A percentile compares a stretch with the other conserved stretches of the same genome.
These are phyloP conservation scores for Botrytis elliptica DNA, from an alignment of 2,329 filamentous ascomycete genomes.

Conservation along the genomic window DNA sequence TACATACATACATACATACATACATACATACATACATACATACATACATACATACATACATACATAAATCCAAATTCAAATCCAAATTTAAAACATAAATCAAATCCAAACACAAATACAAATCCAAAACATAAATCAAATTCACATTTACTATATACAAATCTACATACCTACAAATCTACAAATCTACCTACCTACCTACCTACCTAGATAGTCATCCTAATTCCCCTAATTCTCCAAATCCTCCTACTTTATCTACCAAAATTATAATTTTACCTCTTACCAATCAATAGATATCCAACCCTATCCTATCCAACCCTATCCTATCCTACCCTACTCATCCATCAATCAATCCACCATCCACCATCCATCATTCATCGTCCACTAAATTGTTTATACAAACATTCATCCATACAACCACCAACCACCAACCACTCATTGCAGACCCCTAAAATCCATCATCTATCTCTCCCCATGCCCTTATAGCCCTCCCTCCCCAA, in stretches of 20 bases:
- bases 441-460: not conserved
- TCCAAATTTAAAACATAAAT: too few species aligned
- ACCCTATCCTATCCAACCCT: not conserved
- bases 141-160: not conserved
- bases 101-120: too few species aligned
- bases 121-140: too few species aligned
- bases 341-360: not conserved
- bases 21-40: too few species aligned
- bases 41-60: too few species aligned
- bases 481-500: too few species aligned
- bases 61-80: too few species aligned
- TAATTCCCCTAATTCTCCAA: too few species aligned
- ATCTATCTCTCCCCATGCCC: too few species aligned
- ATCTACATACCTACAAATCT: not conserved
- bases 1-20: too few species aligned
- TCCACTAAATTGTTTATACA: not conserved
- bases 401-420: not conserved
- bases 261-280: fast-evolving
- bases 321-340: not conserved
- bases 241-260: not conserved
- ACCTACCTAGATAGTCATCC: too few species aligned
- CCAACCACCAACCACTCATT: not conserved
- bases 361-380: not conserved
- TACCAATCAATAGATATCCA: not conserved
- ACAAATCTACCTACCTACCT: too few species aligned